Conservation (phyloP, 23 red algal species). For the Rhodosorus marinus region DNA sequence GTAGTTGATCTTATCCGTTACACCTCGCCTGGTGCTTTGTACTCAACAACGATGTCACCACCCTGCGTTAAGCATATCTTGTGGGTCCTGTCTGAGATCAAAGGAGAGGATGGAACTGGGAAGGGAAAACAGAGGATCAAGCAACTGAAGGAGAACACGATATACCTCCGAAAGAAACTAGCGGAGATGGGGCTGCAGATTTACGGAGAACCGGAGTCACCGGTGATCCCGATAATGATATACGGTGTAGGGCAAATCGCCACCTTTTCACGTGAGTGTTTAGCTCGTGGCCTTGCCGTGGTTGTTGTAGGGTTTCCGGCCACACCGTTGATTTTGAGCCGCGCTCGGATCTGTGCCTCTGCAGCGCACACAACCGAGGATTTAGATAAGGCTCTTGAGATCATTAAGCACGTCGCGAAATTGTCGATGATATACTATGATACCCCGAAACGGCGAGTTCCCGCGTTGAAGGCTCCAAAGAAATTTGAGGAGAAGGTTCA, state of each 20-base stretch:
- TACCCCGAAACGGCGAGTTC: too few species aligned
- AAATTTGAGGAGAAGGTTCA: too few species aligned
- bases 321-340: slow-evolving; percentile 67
- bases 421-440: slow-evolving; percentile 84
- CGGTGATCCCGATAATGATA: slow-evolving; percentile 97
- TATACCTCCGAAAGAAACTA: slow-evolving; percentile 70
- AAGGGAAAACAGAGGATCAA: slow-evolving; percentile 55
- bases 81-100: slow-evolving; percentile 68
- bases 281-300: slow-evolving; percentile 68
- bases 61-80: slow-evolving; percentile 73
- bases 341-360: slow-evolving; percentile 78
- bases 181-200: slow-evolving; percentile 81
- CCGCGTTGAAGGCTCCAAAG: too few species aligned
- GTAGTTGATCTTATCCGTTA: slow-evolving; percentile 54
- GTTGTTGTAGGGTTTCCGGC: slow-evolving; percentile 98
- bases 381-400: slow-evolving; percentile 62
- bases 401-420: slow-evolving; percentile 79
- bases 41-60: slow-evolving; percentile 81
- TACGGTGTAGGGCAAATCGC: slow-evolving; percentile 83
- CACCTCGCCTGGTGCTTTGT: slow-evolving; percentile 40
- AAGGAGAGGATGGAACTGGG: slow-evolving; percentile 64
- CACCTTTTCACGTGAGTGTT: slow-evolving; percentile 88
- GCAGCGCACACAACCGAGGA: slow-evolving; percentile 89
- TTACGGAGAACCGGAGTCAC: slow-evolving; percentile 71
- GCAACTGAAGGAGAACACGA: slow-evolving; percentile 58